phyloP scores from a whole-genome alignment of 2,329 filamentous ascomycete genomes.

The Didymella pomorum region DNA sequence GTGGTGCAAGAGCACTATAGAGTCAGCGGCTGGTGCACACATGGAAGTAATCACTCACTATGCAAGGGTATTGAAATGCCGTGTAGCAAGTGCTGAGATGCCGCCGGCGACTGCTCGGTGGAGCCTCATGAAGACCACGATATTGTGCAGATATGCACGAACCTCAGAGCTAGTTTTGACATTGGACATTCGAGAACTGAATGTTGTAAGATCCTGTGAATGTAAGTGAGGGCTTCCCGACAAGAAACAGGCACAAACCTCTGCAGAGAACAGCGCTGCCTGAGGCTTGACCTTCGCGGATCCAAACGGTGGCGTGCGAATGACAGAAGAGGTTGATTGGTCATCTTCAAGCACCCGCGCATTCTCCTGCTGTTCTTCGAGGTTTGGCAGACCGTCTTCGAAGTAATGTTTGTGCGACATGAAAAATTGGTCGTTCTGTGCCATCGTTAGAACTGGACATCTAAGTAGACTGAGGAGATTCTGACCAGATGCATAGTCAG shows the following conservation, averaged over 20 bases:
- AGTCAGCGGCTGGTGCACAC: not conserved
- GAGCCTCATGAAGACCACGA: conserved; percentile 84
- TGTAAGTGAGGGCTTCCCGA: conserved; percentile 11
- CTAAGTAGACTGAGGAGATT: conserved; percentile 50
- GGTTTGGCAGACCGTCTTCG: conserved; percentile 74
- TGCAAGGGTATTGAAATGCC: conserved; percentile 74
- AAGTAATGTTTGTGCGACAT: conserved; percentile 85
- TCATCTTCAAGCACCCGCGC: conserved; percentile 36
- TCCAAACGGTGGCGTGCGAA: conserved; percentile 40
- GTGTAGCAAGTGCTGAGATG: conserved; percentile 78
- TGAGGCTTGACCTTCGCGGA: conserved; percentile 25
- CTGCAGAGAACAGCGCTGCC: conserved; percentile 53
- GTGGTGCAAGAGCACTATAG: conserved; percentile 72
- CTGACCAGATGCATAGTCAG: conserved; percentile 55
- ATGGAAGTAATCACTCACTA: conserved; percentile 54
- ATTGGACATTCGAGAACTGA: conserved; percentile 66
- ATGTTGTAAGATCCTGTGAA: conserved; percentile 61
- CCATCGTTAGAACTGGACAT: not conserved
- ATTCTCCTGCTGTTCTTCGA: conserved; percentile 65
- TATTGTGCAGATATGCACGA: conserved; percentile 83
- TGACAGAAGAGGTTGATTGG: conserved; percentile 49
- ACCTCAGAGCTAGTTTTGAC: conserved; percentile 79
- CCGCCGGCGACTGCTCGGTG: conserved; percentile 84
- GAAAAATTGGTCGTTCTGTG: conserved; percentile 85
- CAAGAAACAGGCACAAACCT: conserved; percentile 48